phyloP scores from a whole-genome alignment of 495 filamentous ascomycete species.

The Aspergillus homomorphus region DNA sequence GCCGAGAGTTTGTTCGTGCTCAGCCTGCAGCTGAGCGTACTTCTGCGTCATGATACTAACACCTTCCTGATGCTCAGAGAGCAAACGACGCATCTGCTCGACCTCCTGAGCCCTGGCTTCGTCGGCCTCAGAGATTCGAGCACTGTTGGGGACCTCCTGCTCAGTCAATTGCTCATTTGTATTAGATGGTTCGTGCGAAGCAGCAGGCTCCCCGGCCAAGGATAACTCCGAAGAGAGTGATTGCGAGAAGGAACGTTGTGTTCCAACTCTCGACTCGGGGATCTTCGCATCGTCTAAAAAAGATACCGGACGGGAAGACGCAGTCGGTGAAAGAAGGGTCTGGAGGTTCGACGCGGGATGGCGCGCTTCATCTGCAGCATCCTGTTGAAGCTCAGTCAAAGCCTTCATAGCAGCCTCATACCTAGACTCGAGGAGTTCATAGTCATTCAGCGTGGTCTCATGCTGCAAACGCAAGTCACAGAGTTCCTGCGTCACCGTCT shows the following conservation, averaged over 20 bases:
- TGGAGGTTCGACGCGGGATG: constrained; percentile 52
- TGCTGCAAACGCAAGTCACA: constrained; percentile 88
- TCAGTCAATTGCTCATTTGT: constrained; percentile 31
- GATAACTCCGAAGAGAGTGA: constrained; percentile 96
- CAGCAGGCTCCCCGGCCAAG: constrained; percentile 81
- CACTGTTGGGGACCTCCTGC: constrained; percentile 22
- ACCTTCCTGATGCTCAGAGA: constrained; percentile 72
- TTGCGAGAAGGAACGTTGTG: constrained; percentile 81
- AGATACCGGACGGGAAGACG: constrained; percentile 70
- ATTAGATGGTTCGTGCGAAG: constrained; percentile 60
- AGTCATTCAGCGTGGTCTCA: constrained; percentile 77
- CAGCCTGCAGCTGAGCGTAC: constrained; percentile 74
- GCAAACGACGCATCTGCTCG: constrained; percentile 63
- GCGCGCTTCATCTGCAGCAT: constrained; percentile 77
- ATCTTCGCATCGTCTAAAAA: constrained; percentile 87
- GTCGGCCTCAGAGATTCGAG: constrained; percentile 16
- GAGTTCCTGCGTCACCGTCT: constrained; percentile 88
- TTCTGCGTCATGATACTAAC: constrained; percentile 68
- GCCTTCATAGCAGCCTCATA: constrained; percentile 86
- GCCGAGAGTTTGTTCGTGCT: constrained; percentile 77
- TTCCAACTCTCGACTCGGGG: constrained; percentile 67
- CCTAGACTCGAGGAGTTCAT: constrained; percentile 77
- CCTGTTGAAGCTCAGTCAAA: constrained; percentile 72
- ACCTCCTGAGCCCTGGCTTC: constrained; percentile 56
- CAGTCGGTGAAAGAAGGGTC: constrained; percentile 54